Evolutionary conservation across 2,329 filamentous ascomycete genomes (phyloP), one percentile per base, ranked within the genome.

Genomic region (Mycosphaerella sp.): DNA sequence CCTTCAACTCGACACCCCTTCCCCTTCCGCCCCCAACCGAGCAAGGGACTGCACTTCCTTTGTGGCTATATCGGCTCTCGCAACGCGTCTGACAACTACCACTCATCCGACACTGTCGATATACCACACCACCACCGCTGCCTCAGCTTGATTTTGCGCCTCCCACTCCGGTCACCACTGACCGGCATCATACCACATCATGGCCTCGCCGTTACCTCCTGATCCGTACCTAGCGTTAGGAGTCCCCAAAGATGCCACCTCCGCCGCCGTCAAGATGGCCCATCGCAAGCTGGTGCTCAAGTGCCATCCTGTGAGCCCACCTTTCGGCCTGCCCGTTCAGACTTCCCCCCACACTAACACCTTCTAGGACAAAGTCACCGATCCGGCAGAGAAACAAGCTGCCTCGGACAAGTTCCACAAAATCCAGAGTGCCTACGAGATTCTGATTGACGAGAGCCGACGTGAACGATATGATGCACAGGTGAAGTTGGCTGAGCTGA

Each of bases 391-490:
- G 65, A 95, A 93, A 72, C 82, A 83, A 55, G 76, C 82, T 63
- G 95, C 91, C 70, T 83, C 87, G 64, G 85, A 89, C 63, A 85
- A 95, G 72, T 98, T 97, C 67, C 90, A 96, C 72, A 84, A 83
- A 69, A 88, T 97, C 34, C 91, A 96, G 70, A 83, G 91, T 64
- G 91, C 93, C 48, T 98, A 95, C 72, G 93, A 97, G 72, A 78
- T 93, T 31, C 81, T 98, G 57, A 87, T 83, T 66, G 85, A 96
- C 67, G 86, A 92, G 29, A 77, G 75, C 6, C 82, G 85, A 67
- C 79, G 89, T 56, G 72, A 76, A 55, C 83, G 84, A 62, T 95
- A 96, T 70, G 89, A 97, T 72, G 83, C 89, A 49, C 80, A 85
- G 67, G 77, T 86, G 58, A 82, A 78, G 64, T 71, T 91, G 58